Evolutionary conservation across 139 green algal species (phyloP).

Genomic region (Zygnema circumcarinatum): DNA sequence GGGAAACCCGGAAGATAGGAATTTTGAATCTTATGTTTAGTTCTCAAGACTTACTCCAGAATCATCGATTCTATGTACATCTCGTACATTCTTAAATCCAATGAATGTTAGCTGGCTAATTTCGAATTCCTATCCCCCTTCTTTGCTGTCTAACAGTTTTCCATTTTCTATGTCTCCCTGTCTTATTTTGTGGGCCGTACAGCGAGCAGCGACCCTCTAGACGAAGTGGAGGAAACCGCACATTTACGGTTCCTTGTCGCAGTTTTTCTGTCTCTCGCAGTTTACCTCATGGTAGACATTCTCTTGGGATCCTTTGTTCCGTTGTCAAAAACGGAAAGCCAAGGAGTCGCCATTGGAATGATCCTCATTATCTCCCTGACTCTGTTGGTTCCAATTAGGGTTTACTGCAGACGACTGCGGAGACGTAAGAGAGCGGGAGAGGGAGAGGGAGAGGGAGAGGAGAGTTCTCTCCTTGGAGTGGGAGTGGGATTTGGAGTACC

Average conservation of each 20-base stretch:
- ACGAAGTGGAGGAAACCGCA: neutral
- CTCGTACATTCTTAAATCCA: too few species aligned
- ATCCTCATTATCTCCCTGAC: neutral
- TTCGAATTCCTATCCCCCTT: too few species aligned
- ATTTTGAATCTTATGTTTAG: too few species aligned
- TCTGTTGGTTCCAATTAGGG: neutral
- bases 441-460: neutral
- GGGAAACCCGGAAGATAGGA: too few species aligned
- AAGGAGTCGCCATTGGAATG: slow-evolving; percentile 1
- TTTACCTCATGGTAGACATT: slow-evolving; percentile 2
- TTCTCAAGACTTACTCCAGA: too few species aligned
- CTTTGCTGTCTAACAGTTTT: too few species aligned
- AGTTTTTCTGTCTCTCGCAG: neutral
- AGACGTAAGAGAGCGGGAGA: neutral
- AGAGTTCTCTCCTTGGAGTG: neutral
- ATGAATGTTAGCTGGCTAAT: too few species aligned
- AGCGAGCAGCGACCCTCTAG: neutral
- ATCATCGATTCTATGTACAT: too few species aligned
- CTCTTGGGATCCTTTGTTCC: neutral
- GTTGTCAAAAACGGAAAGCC: neutral
- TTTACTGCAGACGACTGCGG: neutral
- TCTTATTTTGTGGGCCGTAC: too few species aligned
- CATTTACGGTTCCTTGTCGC: neutral
- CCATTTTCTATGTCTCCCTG: too few species aligned
- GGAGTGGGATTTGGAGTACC: neutral